Base-by-base conservation (phyloP, 129 eudicot genomes). In the Flaveria robusta region DNA sequence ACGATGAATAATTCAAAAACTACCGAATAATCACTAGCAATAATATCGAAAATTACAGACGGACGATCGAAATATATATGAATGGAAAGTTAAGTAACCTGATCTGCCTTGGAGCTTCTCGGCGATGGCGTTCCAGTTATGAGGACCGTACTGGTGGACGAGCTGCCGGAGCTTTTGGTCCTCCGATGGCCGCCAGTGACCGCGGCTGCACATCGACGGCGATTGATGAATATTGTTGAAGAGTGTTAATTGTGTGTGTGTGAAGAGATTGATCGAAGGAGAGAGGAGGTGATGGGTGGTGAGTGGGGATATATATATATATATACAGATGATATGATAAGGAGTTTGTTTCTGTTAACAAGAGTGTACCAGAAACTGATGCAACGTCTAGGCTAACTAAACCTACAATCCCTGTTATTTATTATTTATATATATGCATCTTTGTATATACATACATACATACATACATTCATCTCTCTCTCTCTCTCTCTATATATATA, bases 111-210 rank as follows among this genome's bases (percentile, higher is more conserved):
- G 98, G 9, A 94, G 96, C 84, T 91, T 91, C 27, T 88, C 87
- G 11, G 98, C 98, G 19, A 94, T 91, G 82, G 96, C 89, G 85
- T 94, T 94, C 98, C 98, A 94, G 74, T 94, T 94, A 70, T 94
- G 98, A 79, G 98, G 97, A 66, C 98, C 98, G 49, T 87, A 89
- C 60, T 82, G 87, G 54, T 87, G 89, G 27, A 94, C 98, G 29
- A 94, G 83, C 64, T 78, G 87, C 26, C 87, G 79, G 20, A 94
- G 91, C 88, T 91, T 94, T 67, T 85, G 93, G 85, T 94, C 98
- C 85, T 94, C 98, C 3, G 92, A 84, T 1, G 96, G 96, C 74
- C 97, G 81, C 98, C 98, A 94, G 50, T 94, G 98, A 20, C 97
- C 98, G 68, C 98, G 88, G 68, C 84, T 87, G 79, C 96, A 87